Conservation (phyloP, 73 alveolate species). For the Paramecium tetraurelia region DNA sequence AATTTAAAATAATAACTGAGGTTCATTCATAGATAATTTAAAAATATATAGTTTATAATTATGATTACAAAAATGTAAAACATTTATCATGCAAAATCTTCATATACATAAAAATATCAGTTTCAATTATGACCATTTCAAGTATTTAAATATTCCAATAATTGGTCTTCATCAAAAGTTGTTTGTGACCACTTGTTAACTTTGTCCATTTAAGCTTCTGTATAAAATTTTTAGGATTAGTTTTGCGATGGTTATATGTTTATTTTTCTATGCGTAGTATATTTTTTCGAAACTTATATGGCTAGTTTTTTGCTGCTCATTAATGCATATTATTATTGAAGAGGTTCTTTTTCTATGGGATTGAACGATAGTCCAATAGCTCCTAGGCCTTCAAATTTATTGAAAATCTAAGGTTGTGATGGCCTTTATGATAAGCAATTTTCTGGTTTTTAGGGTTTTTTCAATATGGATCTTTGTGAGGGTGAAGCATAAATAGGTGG, state of each 20-base stretch:
- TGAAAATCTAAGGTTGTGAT: not conserved
- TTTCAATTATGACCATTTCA: not conserved
- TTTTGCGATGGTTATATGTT: not conserved
- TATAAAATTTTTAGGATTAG: not conserved
- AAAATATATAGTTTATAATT: not conserved
- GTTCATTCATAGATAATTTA: not conserved
- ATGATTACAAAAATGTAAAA: not conserved
- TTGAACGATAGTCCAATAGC: not conserved
- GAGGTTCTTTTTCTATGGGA: not conserved
- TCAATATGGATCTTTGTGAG: not conserved
- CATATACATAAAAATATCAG: not conserved
- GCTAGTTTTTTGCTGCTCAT: not conserved
- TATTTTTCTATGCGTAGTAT: not conserved
- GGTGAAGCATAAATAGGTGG: slow-evolving; percentile 2
- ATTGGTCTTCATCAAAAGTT: slow-evolving; percentile 33
- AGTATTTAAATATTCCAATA: not conserved
- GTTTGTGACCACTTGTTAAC: slow-evolving; percentile 45
- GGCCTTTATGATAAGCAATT: not conserved
- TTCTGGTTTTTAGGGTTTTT: not conserved
- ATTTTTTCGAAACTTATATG: not conserved
- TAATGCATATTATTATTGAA: not conserved
- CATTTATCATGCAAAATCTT: not conserved
- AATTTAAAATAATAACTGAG: not conserved
- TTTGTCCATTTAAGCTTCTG: not conserved
- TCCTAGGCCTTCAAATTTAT: not conserved